phyloP scores from a whole-genome alignment of 768 basidiomycete species.

The Macrolepiota dolichaula region DNA sequence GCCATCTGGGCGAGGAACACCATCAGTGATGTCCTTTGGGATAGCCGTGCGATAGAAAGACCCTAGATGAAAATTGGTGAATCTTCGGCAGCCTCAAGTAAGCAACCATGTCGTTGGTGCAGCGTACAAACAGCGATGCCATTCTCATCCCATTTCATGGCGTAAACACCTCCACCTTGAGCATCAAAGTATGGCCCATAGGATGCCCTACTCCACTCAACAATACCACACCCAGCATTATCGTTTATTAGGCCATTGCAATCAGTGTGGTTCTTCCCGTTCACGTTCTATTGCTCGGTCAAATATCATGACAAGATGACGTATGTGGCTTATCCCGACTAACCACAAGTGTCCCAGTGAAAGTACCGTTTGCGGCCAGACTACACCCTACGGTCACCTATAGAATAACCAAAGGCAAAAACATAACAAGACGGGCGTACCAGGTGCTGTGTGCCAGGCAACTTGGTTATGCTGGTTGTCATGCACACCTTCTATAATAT shows the following conservation, averaged over 20 bases:
- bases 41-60: conserved; percentile 80
- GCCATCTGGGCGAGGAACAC: conserved; percentile 58
- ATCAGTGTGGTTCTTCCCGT: conserved; percentile 46
- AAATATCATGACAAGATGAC: neutral
- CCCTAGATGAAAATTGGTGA: conserved; percentile 39
- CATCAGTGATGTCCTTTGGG: conserved; percentile 60
- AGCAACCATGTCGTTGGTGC: neutral
- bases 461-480: conserved; percentile 84
- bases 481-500: conserved; percentile 83
- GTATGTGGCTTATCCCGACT: conserved; percentile 22
- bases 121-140: conserved; percentile 76
- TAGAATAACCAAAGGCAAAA: conserved; percentile 4
- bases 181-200: conserved; percentile 82
- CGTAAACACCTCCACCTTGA: conserved; percentile 81
- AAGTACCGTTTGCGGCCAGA: conserved; percentile 49
- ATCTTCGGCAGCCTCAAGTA: neutral
- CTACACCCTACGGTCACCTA: conserved; percentile 46
- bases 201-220: conserved; percentile 77
- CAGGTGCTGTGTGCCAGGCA: conserved; percentile 63
- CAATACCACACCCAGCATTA: conserved; percentile 76
- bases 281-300: conserved; percentile 20
- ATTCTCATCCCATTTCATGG: conserved; percentile 83
- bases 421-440: conserved; percentile 8
- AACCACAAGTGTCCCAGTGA: conserved; percentile 64
- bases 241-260: conserved; percentile 50